Percentiles rank a stretch among this genome's conserved stretches.
These are phyloP conservation scores for Polychaeton citri DNA, from an alignment of 2,329 filamentous ascomycete species.

Conservation along the genomic window DNA sequence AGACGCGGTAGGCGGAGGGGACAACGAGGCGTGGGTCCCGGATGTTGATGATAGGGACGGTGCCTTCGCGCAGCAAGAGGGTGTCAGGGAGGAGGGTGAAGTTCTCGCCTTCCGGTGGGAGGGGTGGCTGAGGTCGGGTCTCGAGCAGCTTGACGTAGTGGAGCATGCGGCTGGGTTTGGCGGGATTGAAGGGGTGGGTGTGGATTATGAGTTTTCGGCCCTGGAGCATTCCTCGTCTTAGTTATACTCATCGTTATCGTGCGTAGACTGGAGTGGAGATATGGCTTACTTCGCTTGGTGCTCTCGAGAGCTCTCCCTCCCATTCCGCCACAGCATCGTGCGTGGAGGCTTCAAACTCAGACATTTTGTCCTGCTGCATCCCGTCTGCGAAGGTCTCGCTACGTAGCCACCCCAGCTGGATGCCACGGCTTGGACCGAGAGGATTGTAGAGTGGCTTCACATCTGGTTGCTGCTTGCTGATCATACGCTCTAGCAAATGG, in stretches of 20 bases:
- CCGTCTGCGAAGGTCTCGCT: neutral
- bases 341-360: too few relatives aligned
- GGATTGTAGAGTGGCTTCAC: neutral
- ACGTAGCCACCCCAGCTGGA: neutral
- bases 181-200: neutral
- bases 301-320: too few relatives aligned
- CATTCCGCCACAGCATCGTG: too few relatives aligned
- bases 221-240: too few relatives aligned
- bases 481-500: neutral
- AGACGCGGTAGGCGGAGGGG: constrained; percentile 23
- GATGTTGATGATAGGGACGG: constrained; percentile 23
- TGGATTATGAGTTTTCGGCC: neutral
- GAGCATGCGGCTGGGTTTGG: neutral
- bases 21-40: constrained; percentile 27
- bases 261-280: too few relatives aligned
- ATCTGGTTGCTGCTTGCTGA: neutral
- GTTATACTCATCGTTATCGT: too few relatives aligned
- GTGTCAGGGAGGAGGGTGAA: constrained; percentile 23
- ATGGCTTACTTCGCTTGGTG: too few relatives aligned
- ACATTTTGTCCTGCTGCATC: too few relatives aligned
- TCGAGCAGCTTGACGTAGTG: neutral
- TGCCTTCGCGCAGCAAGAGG: constrained; percentile 17
- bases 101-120: neutral
- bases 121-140: neutral
- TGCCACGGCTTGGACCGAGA: neutral